Percentiles rank a stretch among this genome's conserved stretches.
phyloP scores from a whole-genome alignment of 2,329 filamentous ascomycete genomes.

The Teratosphaeria nubilosa region DNA sequence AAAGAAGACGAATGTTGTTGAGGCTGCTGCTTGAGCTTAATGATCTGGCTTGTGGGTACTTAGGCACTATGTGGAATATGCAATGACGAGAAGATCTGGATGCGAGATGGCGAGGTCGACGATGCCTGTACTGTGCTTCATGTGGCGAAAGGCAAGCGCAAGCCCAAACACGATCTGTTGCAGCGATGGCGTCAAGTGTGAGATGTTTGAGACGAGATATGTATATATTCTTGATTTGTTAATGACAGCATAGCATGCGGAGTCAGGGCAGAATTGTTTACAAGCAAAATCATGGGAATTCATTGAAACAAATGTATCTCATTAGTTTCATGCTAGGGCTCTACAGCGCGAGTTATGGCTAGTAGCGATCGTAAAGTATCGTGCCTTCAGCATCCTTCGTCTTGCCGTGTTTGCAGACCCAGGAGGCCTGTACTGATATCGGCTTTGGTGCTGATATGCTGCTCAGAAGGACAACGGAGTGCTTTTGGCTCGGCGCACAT shows the following conservation, averaged over 20 bases:
- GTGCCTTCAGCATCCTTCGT: no score
- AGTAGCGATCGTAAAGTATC: no score
- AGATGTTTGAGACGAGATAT: neutral
- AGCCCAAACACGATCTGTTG: neutral
- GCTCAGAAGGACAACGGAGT: no score
- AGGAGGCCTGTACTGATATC: no score
- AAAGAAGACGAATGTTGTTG: constrained; percentile 7
- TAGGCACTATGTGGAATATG: neutral
- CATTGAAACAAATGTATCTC: no score
- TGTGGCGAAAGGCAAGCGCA: neutral
- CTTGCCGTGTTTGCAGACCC: no score
- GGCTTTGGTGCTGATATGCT: no score
- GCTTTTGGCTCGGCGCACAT: no score
- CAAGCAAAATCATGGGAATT: neutral
- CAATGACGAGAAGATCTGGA: neutral
- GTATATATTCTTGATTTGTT: neutral
- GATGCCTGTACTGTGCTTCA: neutral
- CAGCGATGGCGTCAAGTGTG: neutral
- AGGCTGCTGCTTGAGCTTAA: neutral
- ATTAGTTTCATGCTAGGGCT: no score
- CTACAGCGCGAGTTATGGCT: no score
- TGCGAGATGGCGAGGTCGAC: neutral
- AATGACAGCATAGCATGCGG: neutral
- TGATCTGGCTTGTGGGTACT: neutral
- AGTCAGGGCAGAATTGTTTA: neutral